Evolutionary conservation across 805 yeast genomes (phyloP), one percentile per base, ranked within the genome.

Genomic region (Yarrowia sp.): DNA sequence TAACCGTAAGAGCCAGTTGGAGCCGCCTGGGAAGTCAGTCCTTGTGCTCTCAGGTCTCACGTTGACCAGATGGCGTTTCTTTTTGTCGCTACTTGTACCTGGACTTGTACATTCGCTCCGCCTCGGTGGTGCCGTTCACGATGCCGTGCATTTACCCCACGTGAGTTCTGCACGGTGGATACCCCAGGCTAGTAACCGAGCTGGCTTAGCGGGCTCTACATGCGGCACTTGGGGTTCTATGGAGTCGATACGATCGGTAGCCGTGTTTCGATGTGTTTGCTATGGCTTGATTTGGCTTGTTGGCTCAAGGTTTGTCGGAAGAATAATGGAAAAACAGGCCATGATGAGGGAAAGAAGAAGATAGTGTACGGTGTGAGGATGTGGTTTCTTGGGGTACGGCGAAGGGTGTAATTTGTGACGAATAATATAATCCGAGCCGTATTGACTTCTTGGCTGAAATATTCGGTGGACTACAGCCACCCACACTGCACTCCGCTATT

Each of bases 71-170:
- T 26, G 32, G 32, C 32, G 32, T 26, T 46, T 46, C 32, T 8
- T 46, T 46, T 48, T 48, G 32, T 26, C n/a, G 16, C 52, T 48
- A 48, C 36, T 46, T 26, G 32, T 26, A 26, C 32, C 32, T 26
- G 32, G 32, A 5, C 32, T 26, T 5, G 32, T 26, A 26, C 7
- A 26, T 26, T 26, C 32, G 32, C 32, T 26, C 32, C 32, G 32
- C 32, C 32, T 26, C 32, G 32, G 32, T 26, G 36, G 52, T 48
- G 52, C 52, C 52, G 52, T 48, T 15, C 53, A 49, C 19, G 53
- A 32, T 49, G 53, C 53, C 53, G 53, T 49, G 53, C 53, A 32
- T 26, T 49, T 49, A 49, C 53, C 53, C 40, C 53, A 49, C 53
- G 53, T 49, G 53, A 49, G 40, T 32, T 8, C 19, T 49, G 53